A percentile compares a stretch with the other conserved stretches of the same genome.
Conservation (phyloP, 2,329 filamentous ascomycete genomes). For the Colletotrichum higginsianum region DNA sequence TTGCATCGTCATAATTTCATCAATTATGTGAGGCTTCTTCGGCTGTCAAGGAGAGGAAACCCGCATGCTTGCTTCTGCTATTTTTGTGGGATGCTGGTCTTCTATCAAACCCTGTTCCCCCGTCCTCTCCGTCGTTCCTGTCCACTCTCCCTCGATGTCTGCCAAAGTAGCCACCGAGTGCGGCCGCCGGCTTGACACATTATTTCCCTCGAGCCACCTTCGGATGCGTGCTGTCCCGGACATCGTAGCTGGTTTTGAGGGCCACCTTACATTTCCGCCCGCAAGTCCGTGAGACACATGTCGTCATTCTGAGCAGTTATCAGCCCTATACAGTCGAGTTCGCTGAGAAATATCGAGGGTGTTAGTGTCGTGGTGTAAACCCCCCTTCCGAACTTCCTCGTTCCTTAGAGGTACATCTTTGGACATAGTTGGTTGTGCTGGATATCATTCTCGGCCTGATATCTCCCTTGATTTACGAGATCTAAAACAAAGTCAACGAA, state of each 20-base stretch:
- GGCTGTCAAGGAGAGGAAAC: not conserved
- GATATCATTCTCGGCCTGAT: not conserved
- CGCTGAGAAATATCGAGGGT: not conserved
- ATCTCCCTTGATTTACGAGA: not conserved
- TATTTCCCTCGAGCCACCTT: not conserved
- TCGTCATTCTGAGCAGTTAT: not conserved
- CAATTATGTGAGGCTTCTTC: not conserved
- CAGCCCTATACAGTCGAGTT: not conserved
- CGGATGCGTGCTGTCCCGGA: not conserved
- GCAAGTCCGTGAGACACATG: not conserved
- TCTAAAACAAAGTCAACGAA: not conserved
- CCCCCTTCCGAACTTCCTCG: not conserved
- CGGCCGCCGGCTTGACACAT: slow-evolving; percentile 11
- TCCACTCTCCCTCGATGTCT: not conserved
- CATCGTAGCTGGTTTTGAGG: not conserved
- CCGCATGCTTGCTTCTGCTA: not conserved
- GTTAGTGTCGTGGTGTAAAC: not conserved
- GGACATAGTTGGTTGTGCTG: not conserved
- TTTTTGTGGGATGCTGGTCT: not conserved
- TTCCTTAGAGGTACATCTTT: too few species aligned
- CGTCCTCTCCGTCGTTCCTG: not conserved
- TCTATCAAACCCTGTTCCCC: not conserved
- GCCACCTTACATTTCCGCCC: not conserved
- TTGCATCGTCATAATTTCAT: not conserved
- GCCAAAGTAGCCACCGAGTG: not conserved